Percentiles rank a stretch among this genome's conserved stretches.
Evolutionary conservation across 768 basidiomycete species (phyloP).

Genomic region (Steccherinum ochraceum): DNA sequence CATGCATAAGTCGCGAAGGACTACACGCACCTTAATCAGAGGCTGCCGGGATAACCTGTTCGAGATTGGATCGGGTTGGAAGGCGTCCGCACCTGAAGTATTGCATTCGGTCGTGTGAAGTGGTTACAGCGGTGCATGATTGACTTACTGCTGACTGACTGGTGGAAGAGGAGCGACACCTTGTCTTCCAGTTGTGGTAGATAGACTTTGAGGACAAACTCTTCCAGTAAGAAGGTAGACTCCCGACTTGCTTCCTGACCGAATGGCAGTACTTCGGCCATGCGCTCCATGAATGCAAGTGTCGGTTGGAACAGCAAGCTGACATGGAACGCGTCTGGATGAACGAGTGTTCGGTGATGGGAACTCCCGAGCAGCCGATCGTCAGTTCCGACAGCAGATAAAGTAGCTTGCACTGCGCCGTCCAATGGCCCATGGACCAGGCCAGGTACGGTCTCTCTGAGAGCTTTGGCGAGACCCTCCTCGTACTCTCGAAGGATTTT

Average conservation of each 20-base stretch:
- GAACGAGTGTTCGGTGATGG: constrained; percentile 80
- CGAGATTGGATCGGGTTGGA: constrained; percentile 73
- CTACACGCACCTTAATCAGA: constrained; percentile 61
- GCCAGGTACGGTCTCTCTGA: constrained; percentile 92
- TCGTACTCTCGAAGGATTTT: constrained; percentile 73
- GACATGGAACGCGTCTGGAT: constrained; percentile 92
- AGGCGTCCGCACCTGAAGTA: constrained; percentile 70
- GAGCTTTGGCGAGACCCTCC: constrained; percentile 73
- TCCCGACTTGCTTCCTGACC: constrained; percentile 60
- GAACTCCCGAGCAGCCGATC: constrained; percentile 68
- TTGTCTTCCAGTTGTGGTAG: constrained; percentile 94
- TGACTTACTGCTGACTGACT: constrained; percentile 65
- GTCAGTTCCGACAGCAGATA: constrained; percentile 59
- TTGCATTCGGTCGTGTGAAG: no score
- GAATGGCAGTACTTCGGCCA: constrained; percentile 66
- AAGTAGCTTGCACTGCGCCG: constrained; percentile 53
- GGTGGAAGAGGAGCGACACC: constrained; percentile 80
- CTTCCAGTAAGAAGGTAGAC: constrained; percentile 74
- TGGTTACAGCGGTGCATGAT: no score
- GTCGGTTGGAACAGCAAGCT: constrained; percentile 94
- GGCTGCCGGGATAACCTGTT: constrained; percentile 61
- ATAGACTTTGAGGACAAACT: constrained; percentile 90
- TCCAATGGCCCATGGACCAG: constrained; percentile 70
- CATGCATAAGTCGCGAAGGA: background rate
- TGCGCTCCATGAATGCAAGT: constrained; percentile 71